Percentiles rank a stretch among this genome's conserved stretches.
phyloP scores from a whole-genome alignment of 306 rosid genomes.

The Sicyos baderoa region DNA sequence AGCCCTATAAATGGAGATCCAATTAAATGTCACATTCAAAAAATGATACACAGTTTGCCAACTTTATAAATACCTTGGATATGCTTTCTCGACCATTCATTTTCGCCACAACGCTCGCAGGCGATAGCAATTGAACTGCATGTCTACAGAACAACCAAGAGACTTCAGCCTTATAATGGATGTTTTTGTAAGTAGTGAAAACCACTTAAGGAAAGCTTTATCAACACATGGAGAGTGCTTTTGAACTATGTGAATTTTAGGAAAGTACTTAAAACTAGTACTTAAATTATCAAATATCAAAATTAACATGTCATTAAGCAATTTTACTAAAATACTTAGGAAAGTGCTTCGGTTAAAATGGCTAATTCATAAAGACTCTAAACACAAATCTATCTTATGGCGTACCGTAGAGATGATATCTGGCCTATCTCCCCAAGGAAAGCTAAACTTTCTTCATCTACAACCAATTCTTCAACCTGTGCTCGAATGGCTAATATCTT shows the following conservation, averaged over 20 bases:
- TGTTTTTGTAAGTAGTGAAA: no score
- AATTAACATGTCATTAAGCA: neutral
- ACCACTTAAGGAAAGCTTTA: neutral
- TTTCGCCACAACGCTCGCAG: constrained; percentile 84
- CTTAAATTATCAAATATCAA: neutral
- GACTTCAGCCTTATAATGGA: neutral
- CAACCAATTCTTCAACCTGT: constrained; percentile 75
- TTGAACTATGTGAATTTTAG: neutral
- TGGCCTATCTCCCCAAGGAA: constrained; percentile 87
- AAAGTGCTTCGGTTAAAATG: neutral
- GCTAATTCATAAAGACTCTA: neutral
- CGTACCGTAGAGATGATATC: constrained; percentile 65
- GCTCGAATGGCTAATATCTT: constrained; percentile 88
- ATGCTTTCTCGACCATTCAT: constrained; percentile 85
- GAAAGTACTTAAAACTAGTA: neutral
- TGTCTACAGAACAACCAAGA: constrained; percentile 43
- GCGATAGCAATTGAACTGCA: constrained; percentile 79
- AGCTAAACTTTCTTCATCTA: constrained; percentile 89
- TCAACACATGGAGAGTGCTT: no score
- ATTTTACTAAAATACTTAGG: neutral
- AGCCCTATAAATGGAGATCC: neutral
- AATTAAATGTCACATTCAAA: neutral
- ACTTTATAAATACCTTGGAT: constrained; percentile 56
- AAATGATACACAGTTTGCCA: constrained; percentile 1
- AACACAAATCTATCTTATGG: neutral